A percentile compares a stretch with the other conserved stretches of the same genome.
Conservation (phyloP, 176 grass and related monocot genomes). For the Otatea glauca region DNA sequence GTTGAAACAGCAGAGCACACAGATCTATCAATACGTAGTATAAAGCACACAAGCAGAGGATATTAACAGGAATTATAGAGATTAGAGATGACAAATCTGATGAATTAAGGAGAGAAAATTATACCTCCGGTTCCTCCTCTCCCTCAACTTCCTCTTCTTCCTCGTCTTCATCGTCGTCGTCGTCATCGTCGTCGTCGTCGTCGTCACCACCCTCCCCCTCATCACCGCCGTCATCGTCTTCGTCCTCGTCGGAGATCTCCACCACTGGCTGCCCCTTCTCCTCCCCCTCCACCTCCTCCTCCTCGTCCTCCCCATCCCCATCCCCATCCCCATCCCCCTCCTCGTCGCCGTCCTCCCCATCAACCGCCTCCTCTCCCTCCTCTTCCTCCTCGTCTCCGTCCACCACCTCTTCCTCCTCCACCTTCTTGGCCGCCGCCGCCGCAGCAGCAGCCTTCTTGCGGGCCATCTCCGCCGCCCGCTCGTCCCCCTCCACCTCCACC, state of each 20-base stretch:
- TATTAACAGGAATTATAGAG: not conserved
- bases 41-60: not conserved
- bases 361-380: slow-evolving; percentile 20
- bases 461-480: slow-evolving; percentile 42
- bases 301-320: not conserved
- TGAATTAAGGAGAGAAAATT: not conserved
- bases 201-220: not conserved
- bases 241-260: slow-evolving; percentile 52
- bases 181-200: slow-evolving; percentile 27
- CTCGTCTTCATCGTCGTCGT: slow-evolving; percentile 26
- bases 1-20: not conserved
- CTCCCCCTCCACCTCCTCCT: slow-evolving; percentile 24
- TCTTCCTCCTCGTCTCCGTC: slow-evolving; percentile 19
- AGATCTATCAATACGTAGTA: slow-evolving; percentile 8
- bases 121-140: slow-evolving; percentile 54
- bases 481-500: slow-evolving; percentile 45
- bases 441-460: slow-evolving; percentile 45
- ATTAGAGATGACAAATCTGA: not conserved
- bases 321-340: slow-evolving; percentile 5
- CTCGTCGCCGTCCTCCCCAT: slow-evolving; percentile 20
- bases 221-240: slow-evolving; percentile 21
- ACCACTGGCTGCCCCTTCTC: slow-evolving; percentile 41
- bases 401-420: slow-evolving; percentile 33
- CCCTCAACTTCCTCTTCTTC: slow-evolving; percentile 26
- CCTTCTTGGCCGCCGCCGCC: slow-evolving; percentile 35